Evolutionary conservation across 2,329 filamentous ascomycete genomes (phyloP).

Genomic region (Diaporthe citriasiana): DNA sequence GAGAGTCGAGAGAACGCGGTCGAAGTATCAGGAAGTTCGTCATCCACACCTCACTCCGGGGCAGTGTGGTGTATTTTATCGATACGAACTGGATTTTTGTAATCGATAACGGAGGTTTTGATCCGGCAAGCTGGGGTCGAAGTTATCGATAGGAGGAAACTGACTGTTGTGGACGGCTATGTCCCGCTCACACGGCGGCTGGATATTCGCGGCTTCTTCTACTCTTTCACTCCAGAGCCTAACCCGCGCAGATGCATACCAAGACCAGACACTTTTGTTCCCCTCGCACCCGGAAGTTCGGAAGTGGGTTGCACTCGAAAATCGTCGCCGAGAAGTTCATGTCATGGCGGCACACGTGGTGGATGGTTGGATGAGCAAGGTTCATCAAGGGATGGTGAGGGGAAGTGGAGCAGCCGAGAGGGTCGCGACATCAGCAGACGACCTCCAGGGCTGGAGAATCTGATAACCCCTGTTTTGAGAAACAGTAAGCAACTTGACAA

Average conservation of each 20-base stretch:
- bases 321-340: conserved; percentile 9
- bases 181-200: not conserved
- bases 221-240: not conserved
- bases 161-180: not conserved
- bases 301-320: conserved; percentile 28
- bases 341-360: conserved; percentile 35
- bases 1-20: not conserved
- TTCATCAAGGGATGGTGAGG: conserved; percentile 22
- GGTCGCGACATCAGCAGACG: conserved; percentile 1
- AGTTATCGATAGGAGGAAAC: conserved; percentile 3
- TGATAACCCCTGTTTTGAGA: not conserved
- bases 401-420: conserved; percentile 22
- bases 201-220: conserved; percentile 1
- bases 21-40: conserved; percentile 30
- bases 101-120: conserved; percentile 34
- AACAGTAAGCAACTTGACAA: no score
- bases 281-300: conserved; percentile 19
- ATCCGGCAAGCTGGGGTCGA: not conserved
- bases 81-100: not conserved
- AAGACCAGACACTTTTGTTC: not conserved
- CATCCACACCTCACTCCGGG: conserved; percentile 20
- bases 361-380: conserved; percentile 34
- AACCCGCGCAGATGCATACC: not conserved
- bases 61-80: conserved; percentile 4
- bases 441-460: not conserved